Evolutionary conservation across 768 basidiomycete species (phyloP), one percentile per base, ranked within the genome.

Genomic region (Boletus eberwhitei): DNA sequence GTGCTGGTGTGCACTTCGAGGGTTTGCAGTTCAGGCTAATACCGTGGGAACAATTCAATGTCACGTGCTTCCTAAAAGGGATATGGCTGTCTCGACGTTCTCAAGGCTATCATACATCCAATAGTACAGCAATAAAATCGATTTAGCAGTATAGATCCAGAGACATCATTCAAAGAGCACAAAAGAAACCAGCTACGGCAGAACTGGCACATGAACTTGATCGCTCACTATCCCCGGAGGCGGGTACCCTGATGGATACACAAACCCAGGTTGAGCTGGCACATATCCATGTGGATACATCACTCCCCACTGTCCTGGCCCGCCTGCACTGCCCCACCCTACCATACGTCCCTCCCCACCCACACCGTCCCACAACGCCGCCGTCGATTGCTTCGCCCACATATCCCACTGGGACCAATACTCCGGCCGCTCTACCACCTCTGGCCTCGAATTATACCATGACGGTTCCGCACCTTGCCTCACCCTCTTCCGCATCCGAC

Each of bases 401-500:
- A 48, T 53, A 42, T 70, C 62, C 61, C 68, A 67, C 38, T 58
- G 54, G 3, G 59, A 48, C 62, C 57, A 60, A 41, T 53, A n/a
- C 26, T 49, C 38, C 2, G 42, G 61, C 40, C 17, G 35, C 16
- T 50, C 44, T 40, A 22, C 17, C 16, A 38, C 29, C 29, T 56
- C 57, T 3, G 64, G 60, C 3, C 59, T 45, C 2, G 34, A 8
- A 22, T 66, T 69, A 29, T 70, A 70, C 69, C 69, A 70, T 21
- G 68, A 66, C 31, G 70, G 60, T 6, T 68, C 64, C 9, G 58
- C 50, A 16, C 56, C 66, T 24, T 53, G 53, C 5, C 55, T 48
- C 35, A 57, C 32, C 34, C 17, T 41, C 37, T 17, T 41, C 16
- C 60, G 64, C 41, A 60, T 21, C 55, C 45, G 57, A 36, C 58